Conservation (phyloP, 768 basidiomycete species). For the Phlegmacium glaucopus region DNA sequence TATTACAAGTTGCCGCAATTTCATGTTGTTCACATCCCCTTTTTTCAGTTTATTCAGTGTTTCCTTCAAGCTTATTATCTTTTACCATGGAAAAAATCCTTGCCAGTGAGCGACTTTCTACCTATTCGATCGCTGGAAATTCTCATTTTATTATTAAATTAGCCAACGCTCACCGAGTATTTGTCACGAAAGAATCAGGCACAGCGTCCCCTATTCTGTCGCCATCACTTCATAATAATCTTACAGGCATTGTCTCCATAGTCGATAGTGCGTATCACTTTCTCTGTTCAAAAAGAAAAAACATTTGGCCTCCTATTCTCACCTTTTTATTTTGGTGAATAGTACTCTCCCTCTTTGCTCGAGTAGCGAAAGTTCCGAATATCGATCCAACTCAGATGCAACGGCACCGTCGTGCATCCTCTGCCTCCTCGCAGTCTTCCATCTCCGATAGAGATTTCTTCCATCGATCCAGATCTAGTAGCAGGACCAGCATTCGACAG, state of each 20-base stretch:
- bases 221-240: conserved; percentile 40
- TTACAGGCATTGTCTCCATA: conserved; percentile 77
- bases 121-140: not conserved
- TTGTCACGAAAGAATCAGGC: conserved; percentile 64
- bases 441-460: conserved; percentile 38
- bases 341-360: conserved; percentile 82
- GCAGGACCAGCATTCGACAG: conserved; percentile 31
- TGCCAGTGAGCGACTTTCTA: conserved; percentile 56
- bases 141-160: conserved; percentile 4
- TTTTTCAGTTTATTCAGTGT: conserved; percentile 67
- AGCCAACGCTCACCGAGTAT: conserved; percentile 81
- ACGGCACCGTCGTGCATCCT: conserved; percentile 76
- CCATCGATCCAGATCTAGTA: conserved; percentile 38
- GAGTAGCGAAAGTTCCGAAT: conserved; percentile 65
- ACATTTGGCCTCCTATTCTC: not conserved
- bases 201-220: conserved; percentile 48
- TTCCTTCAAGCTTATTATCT: conserved; percentile 56
- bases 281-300: not conserved
- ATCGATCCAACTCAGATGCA: conserved; percentile 79
- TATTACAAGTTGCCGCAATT: too few species aligned
- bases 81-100: conserved; percentile 80
- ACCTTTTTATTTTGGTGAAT: not conserved
- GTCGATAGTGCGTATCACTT: conserved; percentile 61
- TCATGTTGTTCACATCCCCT: not conserved
- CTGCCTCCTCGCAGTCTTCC: conserved; percentile 59